Evolutionary conservation across 176 grass and related monocot genomes (phyloP).

Genomic region (Lolium perenne): DNA sequence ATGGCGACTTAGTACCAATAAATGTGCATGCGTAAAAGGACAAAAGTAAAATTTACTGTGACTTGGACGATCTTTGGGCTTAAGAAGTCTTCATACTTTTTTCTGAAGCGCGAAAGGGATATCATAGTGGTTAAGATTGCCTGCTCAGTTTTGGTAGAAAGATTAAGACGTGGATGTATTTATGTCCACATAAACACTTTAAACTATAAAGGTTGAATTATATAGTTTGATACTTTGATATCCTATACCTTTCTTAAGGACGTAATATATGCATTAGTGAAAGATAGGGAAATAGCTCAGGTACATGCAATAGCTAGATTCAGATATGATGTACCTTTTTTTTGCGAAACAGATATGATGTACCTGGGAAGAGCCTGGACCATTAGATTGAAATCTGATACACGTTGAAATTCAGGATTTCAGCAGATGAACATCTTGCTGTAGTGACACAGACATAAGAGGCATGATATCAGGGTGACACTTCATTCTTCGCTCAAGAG

Average conservation of each 20-base stretch:
- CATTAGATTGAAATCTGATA: too few species aligned
- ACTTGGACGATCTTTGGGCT: constrained; percentile 78
- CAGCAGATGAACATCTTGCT: too few species aligned
- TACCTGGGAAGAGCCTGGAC: constrained; percentile 73
- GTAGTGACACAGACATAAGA: too few species aligned
- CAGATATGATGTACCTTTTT: constrained; percentile 31
- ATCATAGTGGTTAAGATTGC: constrained; percentile 79
- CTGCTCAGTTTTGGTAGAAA: constrained; percentile 51
- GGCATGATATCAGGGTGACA: too few species aligned
- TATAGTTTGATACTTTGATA: constrained; percentile 7
- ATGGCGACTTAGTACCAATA: neutral
- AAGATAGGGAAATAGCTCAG: too few species aligned
- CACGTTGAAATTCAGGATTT: too few species aligned
- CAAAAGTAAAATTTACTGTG: neutral
- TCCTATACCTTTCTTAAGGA: constrained; percentile 67
- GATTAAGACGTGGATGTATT: constrained; percentile 5
- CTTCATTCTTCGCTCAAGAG: neutral
- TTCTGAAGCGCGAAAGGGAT: constrained; percentile 59
- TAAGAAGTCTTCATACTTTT: constrained; percentile 79
- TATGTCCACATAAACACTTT: neutral
- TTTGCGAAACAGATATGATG: constrained; percentile 41
- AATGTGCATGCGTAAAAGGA: neutral
- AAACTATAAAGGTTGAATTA: neutral
- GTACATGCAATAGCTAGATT: too few species aligned
- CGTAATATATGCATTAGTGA: constrained; percentile 41